Conservation (phyloP, 1,139 yeast species). For the Sugiyamaella paludigena region DNA sequence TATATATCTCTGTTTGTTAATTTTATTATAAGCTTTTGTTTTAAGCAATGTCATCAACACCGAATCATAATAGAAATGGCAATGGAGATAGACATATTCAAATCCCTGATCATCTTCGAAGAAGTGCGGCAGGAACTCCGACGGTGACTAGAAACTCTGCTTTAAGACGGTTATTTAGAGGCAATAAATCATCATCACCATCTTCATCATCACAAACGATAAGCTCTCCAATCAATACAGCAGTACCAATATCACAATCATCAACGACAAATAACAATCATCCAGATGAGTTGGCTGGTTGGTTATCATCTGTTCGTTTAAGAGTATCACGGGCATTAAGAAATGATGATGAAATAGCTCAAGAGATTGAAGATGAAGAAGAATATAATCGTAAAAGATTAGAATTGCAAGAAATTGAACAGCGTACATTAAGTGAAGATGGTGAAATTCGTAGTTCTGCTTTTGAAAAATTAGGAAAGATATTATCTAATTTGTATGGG, state of each 20-base stretch:
- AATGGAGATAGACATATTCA: background rate
- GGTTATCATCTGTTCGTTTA: conserved; percentile 51
- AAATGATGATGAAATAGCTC: conserved; percentile 34
- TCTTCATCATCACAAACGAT: conserved; percentile 7
- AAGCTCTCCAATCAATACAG: background rate
- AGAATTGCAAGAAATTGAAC: conserved; percentile 31
- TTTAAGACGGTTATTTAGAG: conserved; percentile 17
- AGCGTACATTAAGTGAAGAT: conserved; percentile 25
- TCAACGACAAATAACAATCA: conserved; percentile 3
- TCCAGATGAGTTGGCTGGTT: conserved; percentile 45
- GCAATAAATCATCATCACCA: no score
- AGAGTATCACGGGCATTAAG: conserved; percentile 40
- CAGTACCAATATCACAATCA: background rate
- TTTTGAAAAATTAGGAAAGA: conserved; percentile 42
- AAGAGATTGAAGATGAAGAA: conserved; percentile 43
- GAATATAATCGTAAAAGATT: conserved; percentile 33
- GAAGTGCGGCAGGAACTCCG: conserved; percentile 3
- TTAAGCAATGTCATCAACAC: conserved; percentile 5
- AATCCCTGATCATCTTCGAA: conserved; percentile 7
- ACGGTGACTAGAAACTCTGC: conserved; percentile 9
- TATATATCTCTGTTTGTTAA: no score
- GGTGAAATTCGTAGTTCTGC: conserved; percentile 42
- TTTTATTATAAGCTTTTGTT: no score
- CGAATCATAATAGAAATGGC: background rate
- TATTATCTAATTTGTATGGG: conserved; percentile 26